phyloP scores from a whole-genome alignment of 148 eudicot genomes.

The Dianthus caryophyllus region DNA sequence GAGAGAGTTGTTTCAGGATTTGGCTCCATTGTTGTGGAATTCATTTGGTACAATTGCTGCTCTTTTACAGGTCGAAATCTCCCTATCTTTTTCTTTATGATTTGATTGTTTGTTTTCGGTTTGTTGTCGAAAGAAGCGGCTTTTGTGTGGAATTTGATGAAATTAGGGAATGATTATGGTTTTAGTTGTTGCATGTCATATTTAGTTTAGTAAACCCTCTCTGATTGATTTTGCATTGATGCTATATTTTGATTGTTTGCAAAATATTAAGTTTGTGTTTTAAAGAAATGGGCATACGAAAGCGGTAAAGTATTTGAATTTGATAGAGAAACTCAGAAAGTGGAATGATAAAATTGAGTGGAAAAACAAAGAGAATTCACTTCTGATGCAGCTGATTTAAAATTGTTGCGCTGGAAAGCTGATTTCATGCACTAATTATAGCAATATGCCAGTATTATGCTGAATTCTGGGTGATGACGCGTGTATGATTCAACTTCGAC shows the following conservation, averaged over 20 bases:
- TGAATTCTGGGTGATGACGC: neutral
- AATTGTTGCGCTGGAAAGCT: neutral
- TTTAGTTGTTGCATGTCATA: too few relatives aligned
- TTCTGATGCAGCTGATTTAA: neutral
- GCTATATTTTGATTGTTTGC: too few relatives aligned
- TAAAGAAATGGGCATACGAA: too few relatives aligned
- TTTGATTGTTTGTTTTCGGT: neutral
- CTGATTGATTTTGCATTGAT: too few relatives aligned
- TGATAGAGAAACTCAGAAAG: too few relatives aligned
- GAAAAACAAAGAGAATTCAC: neutral
- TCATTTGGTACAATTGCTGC: constrained; percentile 96
- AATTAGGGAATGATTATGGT: too few relatives aligned
- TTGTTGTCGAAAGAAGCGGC: too few relatives aligned
- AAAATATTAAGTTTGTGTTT: too few relatives aligned
- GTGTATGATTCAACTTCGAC: neutral
- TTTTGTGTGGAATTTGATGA: too few relatives aligned
- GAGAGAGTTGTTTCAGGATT: constrained; percentile 85
- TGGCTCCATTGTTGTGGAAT: constrained; percentile 94
- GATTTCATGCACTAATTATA: neutral
- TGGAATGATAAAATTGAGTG: neutral
- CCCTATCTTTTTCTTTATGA: too few relatives aligned
- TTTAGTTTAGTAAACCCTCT: too few relatives aligned
- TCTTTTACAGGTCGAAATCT: constrained; percentile 92
- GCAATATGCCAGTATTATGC: neutral
- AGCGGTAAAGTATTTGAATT: too few relatives aligned